These are phyloP conservation scores for Poa pratensis DNA, from an alignment of 176 grass and related monocot species.

Conservation along the genomic window DNA sequence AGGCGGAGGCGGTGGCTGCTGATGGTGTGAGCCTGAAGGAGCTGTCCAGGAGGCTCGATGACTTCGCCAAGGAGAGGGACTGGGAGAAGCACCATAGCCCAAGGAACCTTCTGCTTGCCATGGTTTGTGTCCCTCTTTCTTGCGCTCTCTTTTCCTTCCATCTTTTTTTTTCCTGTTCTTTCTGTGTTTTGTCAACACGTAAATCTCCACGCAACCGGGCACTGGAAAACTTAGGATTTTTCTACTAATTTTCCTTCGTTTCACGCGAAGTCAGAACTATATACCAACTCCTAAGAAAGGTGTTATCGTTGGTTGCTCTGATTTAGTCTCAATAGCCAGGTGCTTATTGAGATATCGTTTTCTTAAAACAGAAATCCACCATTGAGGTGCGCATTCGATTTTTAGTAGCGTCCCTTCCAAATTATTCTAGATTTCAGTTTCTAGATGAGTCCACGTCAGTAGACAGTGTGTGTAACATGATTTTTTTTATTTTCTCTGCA, in stretches of 20 bases:
- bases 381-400: background rate
- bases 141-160: background rate
- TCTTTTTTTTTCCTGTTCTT: background rate
- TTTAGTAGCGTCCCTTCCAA: background rate
- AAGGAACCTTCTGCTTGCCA: conserved; percentile 93
- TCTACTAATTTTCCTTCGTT: background rate
- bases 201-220: background rate
- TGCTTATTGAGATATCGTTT: background rate
- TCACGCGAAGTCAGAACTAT: background rate
- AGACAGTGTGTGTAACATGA: background rate
- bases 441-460: background rate
- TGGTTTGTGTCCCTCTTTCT: conserved; percentile 51
- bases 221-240: background rate
- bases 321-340: background rate
- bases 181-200: background rate
- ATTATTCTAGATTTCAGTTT: background rate
- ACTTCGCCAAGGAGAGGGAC: conserved; percentile 87
- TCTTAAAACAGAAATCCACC: background rate
- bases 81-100: conserved; percentile 91
- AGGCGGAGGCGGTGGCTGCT: background rate
- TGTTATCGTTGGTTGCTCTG: background rate
- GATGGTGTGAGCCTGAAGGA: conserved; percentile 76
- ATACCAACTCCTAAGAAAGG: background rate
- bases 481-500: background rate
- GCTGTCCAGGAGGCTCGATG: conserved; percentile 73